Evolutionary conservation across 2,329 filamentous ascomycete genomes (phyloP), one percentile per base, ranked within the genome.

Genomic region (Pyrenochaeta sp.): DNA sequence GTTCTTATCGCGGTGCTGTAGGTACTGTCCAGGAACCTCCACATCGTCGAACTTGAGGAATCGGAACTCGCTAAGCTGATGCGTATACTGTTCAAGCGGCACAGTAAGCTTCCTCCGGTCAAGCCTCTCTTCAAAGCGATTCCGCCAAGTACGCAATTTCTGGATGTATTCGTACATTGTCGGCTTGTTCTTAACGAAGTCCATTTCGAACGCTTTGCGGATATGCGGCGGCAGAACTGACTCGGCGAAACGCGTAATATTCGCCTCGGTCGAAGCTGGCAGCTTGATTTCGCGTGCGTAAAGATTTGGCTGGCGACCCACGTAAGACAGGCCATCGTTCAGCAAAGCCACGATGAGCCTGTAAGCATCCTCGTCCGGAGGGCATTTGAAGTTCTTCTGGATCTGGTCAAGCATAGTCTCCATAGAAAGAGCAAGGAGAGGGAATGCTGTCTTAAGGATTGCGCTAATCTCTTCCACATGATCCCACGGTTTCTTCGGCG

Each of bases 321-420:
- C 92, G 69, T 97, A 97, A 28, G 92, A 92, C 52, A 99, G 81
- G 0, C 92, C 95, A 77, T 99, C 95, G 75, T 99, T 99, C 24
- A 99, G 86, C 10, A 99, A 82, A 2, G 95, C 96, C n/a, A 98
- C 94, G 65, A 99, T 99, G 15, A 99, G 84, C 49, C 95, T 87
- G 78, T 98, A 98, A 2, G 95, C 96, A 80, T 99, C 95, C 77
- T 99, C 95, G 71, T 99, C 95, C 0, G 94, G 94, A 13, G 94
- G 94, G 71, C 95, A 98, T 80, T 99, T 99, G 86, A 99, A 99
- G 79, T 98, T 91, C 83, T 98, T 98, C 77, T 95, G 91, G 58
- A 99, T 97, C 79, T 98, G 94, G 74, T 99, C 95, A 30, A 98
- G 93, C 93, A 98, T 99, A 0, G 94, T 97, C 81, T 99, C 95